A percentile compares a stretch with the other conserved stretches of the same genome.
Conservation (phyloP, 31 red algal genomes). For the Pterothamnion heteromorphum region DNA sequence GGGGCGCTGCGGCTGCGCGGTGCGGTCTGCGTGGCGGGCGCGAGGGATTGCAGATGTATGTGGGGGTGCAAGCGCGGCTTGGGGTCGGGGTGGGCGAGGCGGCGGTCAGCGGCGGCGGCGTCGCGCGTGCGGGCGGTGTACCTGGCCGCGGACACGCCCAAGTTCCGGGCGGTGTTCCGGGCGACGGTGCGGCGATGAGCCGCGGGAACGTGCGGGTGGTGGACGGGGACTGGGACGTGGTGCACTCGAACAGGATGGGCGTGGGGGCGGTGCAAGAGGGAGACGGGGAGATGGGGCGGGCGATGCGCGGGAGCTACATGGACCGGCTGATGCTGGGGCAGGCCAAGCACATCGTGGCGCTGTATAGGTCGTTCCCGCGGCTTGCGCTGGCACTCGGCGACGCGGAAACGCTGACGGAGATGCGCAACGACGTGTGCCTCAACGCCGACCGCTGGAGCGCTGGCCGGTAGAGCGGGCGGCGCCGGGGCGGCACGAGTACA, state of each 20-base stretch:
- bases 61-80: slow-evolving; percentile 45
- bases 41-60: not conserved
- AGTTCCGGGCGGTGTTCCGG: slow-evolving; percentile 27
- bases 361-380: slow-evolving; percentile 27
- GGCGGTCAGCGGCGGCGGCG: slow-evolving; percentile 11
- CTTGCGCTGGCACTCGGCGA: slow-evolving; percentile 11
- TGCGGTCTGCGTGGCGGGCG: too few species aligned
- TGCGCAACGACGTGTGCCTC: slow-evolving; percentile 27
- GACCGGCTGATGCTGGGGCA: slow-evolving; percentile 31
- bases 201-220: slow-evolving; percentile 31
- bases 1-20: too few species aligned
- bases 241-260: not conserved
- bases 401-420: slow-evolving; percentile 21
- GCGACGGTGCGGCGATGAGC: slow-evolving; percentile 3
- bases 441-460: slow-evolving; percentile 7
- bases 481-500: too few species aligned
- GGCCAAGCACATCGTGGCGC: slow-evolving; percentile 15
- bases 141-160: slow-evolving; percentile 35
- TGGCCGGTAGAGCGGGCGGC: too few species aligned
- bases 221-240: slow-evolving; percentile 1
- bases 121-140: slow-evolving; percentile 28
- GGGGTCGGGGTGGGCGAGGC: slow-evolving; percentile 26
- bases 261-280: not conserved
- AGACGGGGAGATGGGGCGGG: too few species aligned
- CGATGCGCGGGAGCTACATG: too few species aligned